Conservation (phyloP, 305 asterid species). For the Solanum hybrid region DNA sequence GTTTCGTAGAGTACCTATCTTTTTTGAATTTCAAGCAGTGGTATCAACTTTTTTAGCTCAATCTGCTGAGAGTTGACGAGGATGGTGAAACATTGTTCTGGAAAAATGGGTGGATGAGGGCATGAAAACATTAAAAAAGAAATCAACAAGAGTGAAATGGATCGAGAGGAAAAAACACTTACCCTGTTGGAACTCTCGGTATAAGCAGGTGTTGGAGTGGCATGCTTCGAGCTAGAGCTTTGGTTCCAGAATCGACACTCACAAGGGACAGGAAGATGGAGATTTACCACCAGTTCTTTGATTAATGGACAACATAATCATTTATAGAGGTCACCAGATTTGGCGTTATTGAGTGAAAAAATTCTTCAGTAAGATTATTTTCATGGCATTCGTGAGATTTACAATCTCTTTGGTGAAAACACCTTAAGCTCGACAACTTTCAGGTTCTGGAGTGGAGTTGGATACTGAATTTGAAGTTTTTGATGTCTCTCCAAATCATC, state of each 20-base stretch:
- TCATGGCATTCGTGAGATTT: not conserved
- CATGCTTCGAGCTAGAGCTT: not conserved
- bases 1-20: not conserved
- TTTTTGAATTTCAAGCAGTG: not conserved
- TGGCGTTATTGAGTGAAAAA: too few species aligned
- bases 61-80: not conserved
- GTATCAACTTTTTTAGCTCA: too few species aligned
- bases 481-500: not conserved
- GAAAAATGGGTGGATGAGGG: not conserved
- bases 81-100: not conserved
- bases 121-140: not conserved
- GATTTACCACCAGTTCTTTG: not conserved
- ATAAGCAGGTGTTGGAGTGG: not conserved
- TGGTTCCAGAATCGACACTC: too few species aligned
- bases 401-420: not conserved
- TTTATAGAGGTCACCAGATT: not conserved
- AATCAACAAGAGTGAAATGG: not conserved
- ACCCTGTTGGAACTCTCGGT: not conserved
- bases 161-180: not conserved
- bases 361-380: not conserved
- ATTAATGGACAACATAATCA: not conserved
- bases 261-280: not conserved
- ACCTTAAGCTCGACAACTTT: not conserved
- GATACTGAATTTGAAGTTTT: too few species aligned
- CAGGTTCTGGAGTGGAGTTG: not conserved